Percentiles rank a stretch among this genome's conserved stretches.
These are phyloP conservation scores for Pseudocercospora vitis DNA, from an alignment of 2,329 filamentous ascomycete genomes.

Conservation along the genomic window DNA sequence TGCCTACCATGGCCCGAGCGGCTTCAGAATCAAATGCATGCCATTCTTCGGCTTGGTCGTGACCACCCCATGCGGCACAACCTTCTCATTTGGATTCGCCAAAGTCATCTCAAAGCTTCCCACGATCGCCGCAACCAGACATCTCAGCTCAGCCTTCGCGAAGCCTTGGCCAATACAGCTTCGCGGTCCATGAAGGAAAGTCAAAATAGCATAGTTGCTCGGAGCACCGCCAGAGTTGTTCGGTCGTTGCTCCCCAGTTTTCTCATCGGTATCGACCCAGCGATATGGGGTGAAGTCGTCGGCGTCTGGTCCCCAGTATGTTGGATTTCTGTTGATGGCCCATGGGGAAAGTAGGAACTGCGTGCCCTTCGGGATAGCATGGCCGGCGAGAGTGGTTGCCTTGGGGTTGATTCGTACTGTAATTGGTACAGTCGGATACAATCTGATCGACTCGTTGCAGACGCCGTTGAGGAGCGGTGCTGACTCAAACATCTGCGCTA, in stretches of 20 bases:
- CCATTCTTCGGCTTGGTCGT: constrained; percentile 34
- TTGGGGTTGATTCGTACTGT: constrained; percentile 47
- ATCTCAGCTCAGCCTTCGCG: constrained; percentile 48
- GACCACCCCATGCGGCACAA: constrained; percentile 29
- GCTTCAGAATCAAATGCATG: constrained; percentile 29
- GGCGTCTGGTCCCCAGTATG: constrained; percentile 46
- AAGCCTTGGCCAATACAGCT: constrained; percentile 81
- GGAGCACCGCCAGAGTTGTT: constrained; percentile 69
- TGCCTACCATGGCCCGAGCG: constrained; percentile 23
- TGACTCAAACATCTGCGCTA: constrained; percentile 44
- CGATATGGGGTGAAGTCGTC: constrained; percentile 47
- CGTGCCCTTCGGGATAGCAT: constrained; percentile 43
- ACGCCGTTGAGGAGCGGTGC: constrained; percentile 49
- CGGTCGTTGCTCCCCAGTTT: constrained; percentile 33
- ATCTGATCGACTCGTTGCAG: constrained; percentile 47
- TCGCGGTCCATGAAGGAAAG: constrained; percentile 59
- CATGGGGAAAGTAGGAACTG: constrained; percentile 42
- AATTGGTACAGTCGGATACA: constrained; percentile 51
- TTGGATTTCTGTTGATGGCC: constrained; percentile 45
- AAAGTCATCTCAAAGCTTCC: constrained; percentile 30
- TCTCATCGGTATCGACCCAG: constrained; percentile 44
- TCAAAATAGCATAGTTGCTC: constrained; percentile 45
- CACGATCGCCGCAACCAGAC: constrained; percentile 34
- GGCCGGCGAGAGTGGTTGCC: constrained; percentile 44
- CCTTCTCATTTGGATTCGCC: constrained; percentile 29